Conservation (phyloP, 768 basidiomycete species). For the Russula sp. region DNA sequence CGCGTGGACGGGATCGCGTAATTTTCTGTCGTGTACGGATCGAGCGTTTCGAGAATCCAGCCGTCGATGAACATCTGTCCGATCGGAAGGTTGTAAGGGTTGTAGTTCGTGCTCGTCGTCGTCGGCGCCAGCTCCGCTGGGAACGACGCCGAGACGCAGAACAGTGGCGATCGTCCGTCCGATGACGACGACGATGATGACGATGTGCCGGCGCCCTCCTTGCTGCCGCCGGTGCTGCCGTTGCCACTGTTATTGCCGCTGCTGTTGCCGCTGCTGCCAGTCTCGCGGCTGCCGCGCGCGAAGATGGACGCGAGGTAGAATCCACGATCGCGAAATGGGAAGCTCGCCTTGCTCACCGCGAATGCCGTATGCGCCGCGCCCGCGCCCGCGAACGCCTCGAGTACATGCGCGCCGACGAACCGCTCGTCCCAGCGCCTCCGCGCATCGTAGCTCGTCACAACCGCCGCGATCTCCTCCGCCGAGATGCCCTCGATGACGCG, state of each 20-base stretch:
- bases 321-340: conserved; percentile 87
- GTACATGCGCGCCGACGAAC: conserved; percentile 56
- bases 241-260: too few species aligned
- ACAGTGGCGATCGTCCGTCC: conserved; percentile 46
- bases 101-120: conserved; percentile 64
- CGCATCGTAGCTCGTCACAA: conserved; percentile 61
- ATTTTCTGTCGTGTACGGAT: conserved; percentile 90
- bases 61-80: conserved; percentile 85
- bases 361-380: conserved; percentile 62
- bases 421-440: conserved; percentile 84
- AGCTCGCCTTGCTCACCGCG: conserved; percentile 64
- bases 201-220: conserved; percentile 20
- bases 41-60: conserved; percentile 94
- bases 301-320: conserved; percentile 74
- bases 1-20: conserved; percentile 90
- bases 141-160: conserved; percentile 80
- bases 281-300: conserved; percentile 39
- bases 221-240: conserved; percentile 26
- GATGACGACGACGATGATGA: not conserved
- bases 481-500: conserved; percentile 91
- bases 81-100: conserved; percentile 62
- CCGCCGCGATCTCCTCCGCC: conserved; percentile 80
- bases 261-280: too few species aligned
- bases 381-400: conserved; percentile 69
- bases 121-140: conserved; percentile 50